These are phyloP conservation scores for Rickenella mellea DNA, from an alignment of 768 basidiomycete species.

Conservation along the genomic window DNA sequence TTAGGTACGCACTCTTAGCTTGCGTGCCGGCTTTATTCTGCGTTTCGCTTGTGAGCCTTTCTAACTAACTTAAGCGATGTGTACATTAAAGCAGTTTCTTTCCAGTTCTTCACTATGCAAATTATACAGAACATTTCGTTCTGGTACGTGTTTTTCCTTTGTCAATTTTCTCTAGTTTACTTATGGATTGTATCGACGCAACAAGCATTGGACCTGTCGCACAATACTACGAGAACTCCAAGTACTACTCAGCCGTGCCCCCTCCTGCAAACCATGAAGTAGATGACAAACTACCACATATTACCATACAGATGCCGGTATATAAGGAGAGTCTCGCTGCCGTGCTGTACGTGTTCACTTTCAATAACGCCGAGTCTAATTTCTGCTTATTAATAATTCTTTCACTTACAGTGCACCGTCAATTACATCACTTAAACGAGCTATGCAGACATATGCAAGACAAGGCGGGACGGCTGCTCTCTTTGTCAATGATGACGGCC, in stretches of 20 bases:
- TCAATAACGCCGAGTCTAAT: neutral
- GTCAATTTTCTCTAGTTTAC: constrained; percentile 6
- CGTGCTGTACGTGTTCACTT: constrained; percentile 31
- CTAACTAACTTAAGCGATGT: neutral
- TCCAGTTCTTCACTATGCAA: constrained; percentile 29
- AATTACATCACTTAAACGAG: constrained; percentile 45
- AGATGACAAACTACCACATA: constrained; percentile 36
- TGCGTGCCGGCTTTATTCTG: constrained; percentile 33
- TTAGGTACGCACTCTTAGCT: constrained; percentile 32
- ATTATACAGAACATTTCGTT: constrained; percentile 31
- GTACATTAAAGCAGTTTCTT: neutral
- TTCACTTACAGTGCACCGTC: constrained; percentile 27
- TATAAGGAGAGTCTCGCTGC: constrained; percentile 46
- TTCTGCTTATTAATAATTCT: neutral
- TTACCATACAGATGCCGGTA: constrained; percentile 49
- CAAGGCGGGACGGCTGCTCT: constrained; percentile 55
- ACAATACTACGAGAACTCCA: constrained; percentile 41
- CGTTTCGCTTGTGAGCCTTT: constrained; percentile 30
- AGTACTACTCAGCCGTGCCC: constrained; percentile 39
- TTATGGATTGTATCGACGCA: constrained; percentile 8
- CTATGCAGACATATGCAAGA: constrained; percentile 55
- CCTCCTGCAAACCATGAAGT: constrained; percentile 33
- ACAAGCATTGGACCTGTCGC: constrained; percentile 44
- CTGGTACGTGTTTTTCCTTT: constrained; percentile 10
- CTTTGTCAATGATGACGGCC: constrained; percentile 54